A percentile compares a stretch with the other conserved stretches of the same genome.
Conservation (phyloP, 1,139 yeast genomes). For the Wickerhamomyces sp. region DNA sequence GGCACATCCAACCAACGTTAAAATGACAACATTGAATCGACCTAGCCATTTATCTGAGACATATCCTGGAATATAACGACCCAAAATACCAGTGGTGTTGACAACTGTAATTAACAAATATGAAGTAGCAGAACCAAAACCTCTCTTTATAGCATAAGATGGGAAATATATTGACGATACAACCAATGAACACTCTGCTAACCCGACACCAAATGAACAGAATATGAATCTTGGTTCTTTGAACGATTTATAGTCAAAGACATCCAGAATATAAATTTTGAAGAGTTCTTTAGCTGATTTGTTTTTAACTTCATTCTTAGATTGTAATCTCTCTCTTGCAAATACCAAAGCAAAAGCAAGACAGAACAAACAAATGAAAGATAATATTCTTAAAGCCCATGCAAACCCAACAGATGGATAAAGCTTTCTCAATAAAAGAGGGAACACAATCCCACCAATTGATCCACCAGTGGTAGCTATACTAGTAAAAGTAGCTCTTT, state of each 20-base stretch:
- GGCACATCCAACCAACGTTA: slow-evolving; percentile 32
- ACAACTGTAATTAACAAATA: slow-evolving; percentile 43
- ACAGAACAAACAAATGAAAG: slow-evolving; percentile 31
- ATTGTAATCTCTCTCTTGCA: slow-evolving; percentile 21
- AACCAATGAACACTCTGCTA: slow-evolving; percentile 39
- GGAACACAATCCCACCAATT: slow-evolving; percentile 58
- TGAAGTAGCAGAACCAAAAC: slow-evolving; percentile 36
- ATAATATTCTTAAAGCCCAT: slow-evolving; percentile 55
- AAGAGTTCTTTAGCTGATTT: slow-evolving; percentile 2
- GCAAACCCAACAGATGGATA: slow-evolving; percentile 46
- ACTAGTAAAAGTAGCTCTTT: slow-evolving; percentile 56
- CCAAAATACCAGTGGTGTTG: slow-evolving; percentile 42
- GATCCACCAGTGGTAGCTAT: slow-evolving; percentile 62
- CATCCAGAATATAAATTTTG: slow-evolving; percentile 23
- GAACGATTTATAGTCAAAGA: slow-evolving; percentile 40
- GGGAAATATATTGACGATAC: slow-evolving; percentile 42
- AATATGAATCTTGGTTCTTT: slow-evolving; percentile 34
- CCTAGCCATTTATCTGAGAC: slow-evolving; percentile 46
- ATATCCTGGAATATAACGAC: slow-evolving; percentile 45
- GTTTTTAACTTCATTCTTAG: slow-evolving; percentile 4
- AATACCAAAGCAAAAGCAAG: slow-evolving; percentile 28
- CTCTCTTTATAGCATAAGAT: slow-evolving; percentile 44
- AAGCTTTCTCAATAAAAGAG: slow-evolving; percentile 49
- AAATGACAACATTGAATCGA: slow-evolving; percentile 45
- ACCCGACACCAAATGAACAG: slow-evolving; percentile 39